A percentile compares a stretch with the other conserved stretches of the same genome.
These are phyloP conservation scores for Parsonsia alboflavescens DNA, from an alignment of 257 asterid species.

Conservation along the genomic window DNA sequence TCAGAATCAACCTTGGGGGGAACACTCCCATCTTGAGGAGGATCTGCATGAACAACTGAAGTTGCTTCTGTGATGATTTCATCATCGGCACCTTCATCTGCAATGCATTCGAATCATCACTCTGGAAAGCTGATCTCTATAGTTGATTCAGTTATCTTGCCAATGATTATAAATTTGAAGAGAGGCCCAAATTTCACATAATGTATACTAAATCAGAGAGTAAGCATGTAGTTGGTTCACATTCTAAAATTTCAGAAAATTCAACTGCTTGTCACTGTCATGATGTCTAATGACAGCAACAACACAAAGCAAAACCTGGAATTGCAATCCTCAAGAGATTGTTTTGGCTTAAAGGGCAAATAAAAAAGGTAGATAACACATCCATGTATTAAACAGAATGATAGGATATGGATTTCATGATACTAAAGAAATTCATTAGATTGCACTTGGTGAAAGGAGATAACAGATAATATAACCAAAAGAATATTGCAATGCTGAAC, in stretches of 20 bases:
- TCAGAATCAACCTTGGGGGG: constrained; percentile 77
- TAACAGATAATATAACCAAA: not conserved
- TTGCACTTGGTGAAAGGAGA: not conserved
- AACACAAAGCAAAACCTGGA: not conserved
- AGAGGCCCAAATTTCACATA: not conserved
- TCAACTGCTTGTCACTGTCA: not conserved
- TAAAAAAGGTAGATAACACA: not conserved
- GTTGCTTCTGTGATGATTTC: constrained; percentile 67
- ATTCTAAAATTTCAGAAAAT: not conserved
- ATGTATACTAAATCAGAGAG: not conserved
- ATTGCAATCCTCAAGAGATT: not conserved
- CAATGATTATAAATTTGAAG: not conserved
- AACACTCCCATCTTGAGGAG: constrained; percentile 54
- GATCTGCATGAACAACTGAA: constrained; percentile 71
- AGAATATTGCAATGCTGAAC: not conserved
- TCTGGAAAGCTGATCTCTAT: constrained; percentile 7
- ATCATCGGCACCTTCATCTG: constrained; percentile 49
- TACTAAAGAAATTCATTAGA: not conserved
- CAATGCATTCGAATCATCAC: constrained; percentile 15
- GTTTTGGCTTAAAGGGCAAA: not conserved
- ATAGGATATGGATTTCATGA: not conserved
- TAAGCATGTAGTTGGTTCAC: not conserved
- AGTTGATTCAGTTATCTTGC: not conserved
- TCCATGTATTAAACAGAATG: not conserved
- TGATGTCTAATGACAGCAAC: not conserved